phyloP scores from a whole-genome alignment of 2,329 filamentous ascomycete species.

The Paecilomyces formosus region DNA sequence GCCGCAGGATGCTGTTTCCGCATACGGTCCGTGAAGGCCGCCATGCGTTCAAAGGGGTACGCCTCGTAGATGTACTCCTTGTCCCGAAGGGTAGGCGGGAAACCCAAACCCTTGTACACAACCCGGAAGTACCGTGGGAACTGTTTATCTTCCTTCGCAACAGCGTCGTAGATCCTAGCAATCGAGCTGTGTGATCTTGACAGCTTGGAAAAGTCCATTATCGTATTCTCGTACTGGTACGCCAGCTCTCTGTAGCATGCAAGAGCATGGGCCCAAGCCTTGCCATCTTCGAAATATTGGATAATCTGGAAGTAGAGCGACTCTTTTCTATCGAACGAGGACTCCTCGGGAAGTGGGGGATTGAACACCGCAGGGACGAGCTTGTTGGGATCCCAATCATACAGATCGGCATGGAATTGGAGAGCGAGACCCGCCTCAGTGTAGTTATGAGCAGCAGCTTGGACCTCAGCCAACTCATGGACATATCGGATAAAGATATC shows the following conservation, averaged over 20 bases:
- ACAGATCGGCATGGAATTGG: conserved; percentile 83
- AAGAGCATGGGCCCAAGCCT: conserved; percentile 84
- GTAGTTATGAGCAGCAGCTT: conserved; percentile 67
- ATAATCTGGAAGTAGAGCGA: conserved; percentile 91
- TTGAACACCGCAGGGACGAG: conserved; percentile 61
- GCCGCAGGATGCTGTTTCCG: conserved; percentile 83
- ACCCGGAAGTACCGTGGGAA: conserved; percentile 88
- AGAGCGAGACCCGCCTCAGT: conserved; percentile 85
- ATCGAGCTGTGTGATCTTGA: conserved; percentile 84
- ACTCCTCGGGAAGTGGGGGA: conserved; percentile 73
- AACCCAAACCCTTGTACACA: conserved; percentile 80
- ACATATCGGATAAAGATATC: conserved; percentile 96
- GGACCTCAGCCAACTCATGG: conserved; percentile 76
- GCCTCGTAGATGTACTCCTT: conserved; percentile 93
- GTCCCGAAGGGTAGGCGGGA: conserved; percentile 70
- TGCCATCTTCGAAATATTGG: conserved; percentile 87
- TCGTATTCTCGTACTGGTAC: conserved; percentile 79
- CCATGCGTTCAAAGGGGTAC: conserved; percentile 64
- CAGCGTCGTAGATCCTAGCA: conserved; percentile 82
- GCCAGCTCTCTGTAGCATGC: conserved; percentile 85
- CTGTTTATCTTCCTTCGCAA: conserved; percentile 71
- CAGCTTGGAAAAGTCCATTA: conserved; percentile 87
- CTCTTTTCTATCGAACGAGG: conserved; percentile 87
- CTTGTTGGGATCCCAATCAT: conserved; percentile 75
- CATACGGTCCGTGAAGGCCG: conserved; percentile 82